Conservation (phyloP, 2,329 filamentous ascomycete genomes). For the Colletotrichum spaethianum region DNA sequence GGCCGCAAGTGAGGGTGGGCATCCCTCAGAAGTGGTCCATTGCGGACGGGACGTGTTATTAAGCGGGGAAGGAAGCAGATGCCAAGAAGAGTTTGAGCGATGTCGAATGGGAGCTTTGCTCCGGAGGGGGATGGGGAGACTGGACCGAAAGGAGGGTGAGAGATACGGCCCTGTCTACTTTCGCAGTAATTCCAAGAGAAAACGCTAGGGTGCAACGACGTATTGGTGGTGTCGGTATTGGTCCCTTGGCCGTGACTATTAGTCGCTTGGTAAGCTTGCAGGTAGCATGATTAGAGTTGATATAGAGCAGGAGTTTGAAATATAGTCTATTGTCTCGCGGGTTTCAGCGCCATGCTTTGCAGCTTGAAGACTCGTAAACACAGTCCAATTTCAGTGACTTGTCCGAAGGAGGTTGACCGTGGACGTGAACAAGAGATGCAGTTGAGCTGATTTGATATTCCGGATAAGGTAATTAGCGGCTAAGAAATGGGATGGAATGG, state of each 20-base stretch:
- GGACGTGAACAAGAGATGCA: neutral
- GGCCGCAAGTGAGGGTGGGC: neutral
- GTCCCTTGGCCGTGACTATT: neutral
- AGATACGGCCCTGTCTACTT: neutral
- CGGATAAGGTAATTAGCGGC: neutral
- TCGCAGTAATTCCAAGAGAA: neutral
- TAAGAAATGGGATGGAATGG: neutral
- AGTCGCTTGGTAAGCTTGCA: neutral
- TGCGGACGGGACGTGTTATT: neutral
- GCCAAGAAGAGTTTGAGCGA: neutral
- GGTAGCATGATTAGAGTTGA: neutral
- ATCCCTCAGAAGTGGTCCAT: neutral
- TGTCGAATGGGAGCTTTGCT: neutral
- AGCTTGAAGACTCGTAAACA: neutral
- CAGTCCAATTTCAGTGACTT: neutral
- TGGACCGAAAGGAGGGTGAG: neutral
- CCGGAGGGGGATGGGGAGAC: neutral
- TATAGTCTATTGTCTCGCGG: neutral
- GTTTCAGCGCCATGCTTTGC: neutral
- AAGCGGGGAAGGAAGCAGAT: neutral
- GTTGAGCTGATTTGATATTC: neutral
- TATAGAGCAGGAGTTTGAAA: neutral
- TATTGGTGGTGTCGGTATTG: neutral
- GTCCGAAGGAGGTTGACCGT: neutral
- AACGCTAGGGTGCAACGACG: neutral